Conservation (phyloP, 1,139 yeast genomes). For the Saccharomycopsis hybrid region DNA sequence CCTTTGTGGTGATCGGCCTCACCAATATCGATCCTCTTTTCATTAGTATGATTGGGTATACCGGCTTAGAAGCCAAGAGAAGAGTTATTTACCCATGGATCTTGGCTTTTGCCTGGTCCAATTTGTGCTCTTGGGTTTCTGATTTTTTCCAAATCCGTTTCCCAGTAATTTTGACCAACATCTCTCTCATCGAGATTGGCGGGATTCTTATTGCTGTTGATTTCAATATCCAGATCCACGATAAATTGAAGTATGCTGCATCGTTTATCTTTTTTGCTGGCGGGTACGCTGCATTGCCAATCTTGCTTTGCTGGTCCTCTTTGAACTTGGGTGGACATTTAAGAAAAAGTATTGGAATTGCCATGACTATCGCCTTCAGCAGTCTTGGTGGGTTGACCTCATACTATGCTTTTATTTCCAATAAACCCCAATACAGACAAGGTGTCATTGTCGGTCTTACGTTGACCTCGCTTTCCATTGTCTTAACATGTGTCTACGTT, state of each 20-base stretch:
- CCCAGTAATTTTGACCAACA: conserved; percentile 40
- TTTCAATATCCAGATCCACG: conserved; percentile 28
- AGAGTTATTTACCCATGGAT: conserved; percentile 73
- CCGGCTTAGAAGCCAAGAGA: conserved; percentile 56
- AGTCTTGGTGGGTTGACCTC: conserved; percentile 70
- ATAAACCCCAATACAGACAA: conserved; percentile 51
- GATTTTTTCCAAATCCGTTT: conserved; percentile 43
- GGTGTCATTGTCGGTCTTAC: conserved; percentile 50
- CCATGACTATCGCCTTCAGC: conserved; percentile 68
- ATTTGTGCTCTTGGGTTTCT: conserved; percentile 44
- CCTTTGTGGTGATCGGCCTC: conserved; percentile 58
- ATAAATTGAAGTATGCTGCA: conserved; percentile 53
- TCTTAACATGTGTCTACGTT: conserved; percentile 28
- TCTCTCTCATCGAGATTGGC: conserved; percentile 45
- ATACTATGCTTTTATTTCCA: conserved; percentile 52
- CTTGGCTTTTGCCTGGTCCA: conserved; percentile 40
- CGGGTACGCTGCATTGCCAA: conserved; percentile 60
- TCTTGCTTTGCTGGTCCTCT: conserved; percentile 60
- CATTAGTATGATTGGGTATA: conserved; percentile 48
- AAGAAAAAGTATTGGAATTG: conserved; percentile 60
- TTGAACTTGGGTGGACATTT: conserved; percentile 62
- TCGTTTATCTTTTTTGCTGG: conserved; percentile 58
- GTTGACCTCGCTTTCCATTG: conserved; percentile 36
- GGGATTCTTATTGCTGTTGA: conserved; percentile 44
- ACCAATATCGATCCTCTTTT: conserved; percentile 64